Base-by-base conservation (phyloP, 208 protist genomes). In the Leishmania lainsoni region DNA sequence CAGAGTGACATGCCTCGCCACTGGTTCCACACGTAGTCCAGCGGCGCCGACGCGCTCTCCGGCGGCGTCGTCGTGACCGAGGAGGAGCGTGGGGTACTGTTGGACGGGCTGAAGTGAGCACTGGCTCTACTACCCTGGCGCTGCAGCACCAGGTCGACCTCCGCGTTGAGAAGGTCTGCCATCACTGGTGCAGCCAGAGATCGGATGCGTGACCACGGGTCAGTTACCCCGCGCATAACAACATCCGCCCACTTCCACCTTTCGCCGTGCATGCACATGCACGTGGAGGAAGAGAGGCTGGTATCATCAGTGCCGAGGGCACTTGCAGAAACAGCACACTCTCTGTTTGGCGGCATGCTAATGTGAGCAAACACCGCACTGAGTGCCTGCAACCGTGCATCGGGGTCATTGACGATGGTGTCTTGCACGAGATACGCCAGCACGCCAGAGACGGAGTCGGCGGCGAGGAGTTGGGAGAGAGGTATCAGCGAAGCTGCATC, bases 151-250 rank as follows among this genome's bases (percentile, higher is more conserved):
- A 86, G 74, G 42, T 56, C 39, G 42, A 91, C 74, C 52, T 80
- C 80, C 32, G 83, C 77, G 8, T 83, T 52, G 14, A 86, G 39
- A 29, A 86, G 83, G 58, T 82, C 75, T 1, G 81, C 81, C 81
- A 85, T 85, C 26, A 79, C 76, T 14, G 72, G 77, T 14, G 76
- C 70, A 42, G 76, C 75, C 39, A 85, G 58, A 63, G 73, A 75
- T 20, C 90, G 90, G 59, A 94, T 87, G 59, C 88, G 83, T 39
- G 93, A 96, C 91, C 91, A 94, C 69, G 89, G 78, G 78, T 96
- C 93, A 45, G 90, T 86, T n/a, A 87, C 88, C 5, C 91, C 93
- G 39, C 86, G 82, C 70, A 96, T 83, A 66, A 96, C 83, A 3
- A 91, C 80, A 22, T 88, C 79, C n/a, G 82, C 82, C 77, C 82